phyloP scores from a whole-genome alignment of 129 eudicot genomes.

The Flaveria ramosissima region DNA sequence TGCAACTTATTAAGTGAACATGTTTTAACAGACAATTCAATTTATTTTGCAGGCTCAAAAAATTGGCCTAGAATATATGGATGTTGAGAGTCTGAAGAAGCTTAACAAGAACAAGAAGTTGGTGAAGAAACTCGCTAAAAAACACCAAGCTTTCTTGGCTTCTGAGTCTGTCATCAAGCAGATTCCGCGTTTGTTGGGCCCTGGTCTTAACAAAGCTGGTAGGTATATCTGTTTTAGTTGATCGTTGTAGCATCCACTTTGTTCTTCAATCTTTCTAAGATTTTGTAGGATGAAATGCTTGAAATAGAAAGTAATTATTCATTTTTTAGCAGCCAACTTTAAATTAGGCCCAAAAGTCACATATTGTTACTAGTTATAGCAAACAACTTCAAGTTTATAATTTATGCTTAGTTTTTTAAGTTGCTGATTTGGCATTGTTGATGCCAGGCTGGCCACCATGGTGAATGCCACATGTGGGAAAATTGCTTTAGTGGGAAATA shows the following conservation, averaged over 20 bases:
- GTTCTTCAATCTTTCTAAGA: neutral
- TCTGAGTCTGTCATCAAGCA: conserved; percentile 65
- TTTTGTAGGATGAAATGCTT: neutral
- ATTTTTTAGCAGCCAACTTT: neutral
- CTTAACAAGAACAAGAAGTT: conserved; percentile 58
- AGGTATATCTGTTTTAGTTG: neutral
- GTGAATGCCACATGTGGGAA: neutral
- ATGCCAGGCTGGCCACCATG: neutral
- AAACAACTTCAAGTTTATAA: neutral
- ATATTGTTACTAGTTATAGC: neutral
- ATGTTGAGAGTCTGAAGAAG: conserved; percentile 54
- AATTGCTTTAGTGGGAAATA: neutral
- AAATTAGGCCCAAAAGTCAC: neutral
- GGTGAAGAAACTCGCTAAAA: conserved; percentile 62
- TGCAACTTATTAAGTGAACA: neutral
- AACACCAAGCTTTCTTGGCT: conserved; percentile 58
- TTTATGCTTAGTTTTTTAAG: neutral
- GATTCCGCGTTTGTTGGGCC: conserved; percentile 64
- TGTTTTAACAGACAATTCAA: neutral
- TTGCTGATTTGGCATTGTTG: neutral
- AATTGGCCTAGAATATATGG: conserved; percentile 58
- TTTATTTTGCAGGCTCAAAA: conserved; percentile 45
- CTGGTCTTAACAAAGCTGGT: conserved; percentile 65
- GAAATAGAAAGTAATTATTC: neutral
- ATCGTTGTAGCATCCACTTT: neutral